Conservation (phyloP, 768 basidiomycete species). For the Sporobolomyces pararoseus region DNA sequence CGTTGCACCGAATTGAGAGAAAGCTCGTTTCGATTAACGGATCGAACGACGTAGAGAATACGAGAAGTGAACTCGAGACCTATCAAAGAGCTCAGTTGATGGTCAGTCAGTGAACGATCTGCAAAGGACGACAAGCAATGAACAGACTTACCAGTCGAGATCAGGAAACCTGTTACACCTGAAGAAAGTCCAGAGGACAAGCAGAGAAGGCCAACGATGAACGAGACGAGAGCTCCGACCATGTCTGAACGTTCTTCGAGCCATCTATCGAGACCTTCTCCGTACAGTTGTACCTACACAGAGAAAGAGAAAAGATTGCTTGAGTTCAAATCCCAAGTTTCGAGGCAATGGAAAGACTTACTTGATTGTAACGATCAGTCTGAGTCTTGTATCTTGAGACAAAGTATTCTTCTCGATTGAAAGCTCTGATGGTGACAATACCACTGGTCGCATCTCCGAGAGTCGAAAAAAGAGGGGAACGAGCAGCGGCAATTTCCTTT, state of each 20-base stretch:
- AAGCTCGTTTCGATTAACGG: constrained; percentile 48
- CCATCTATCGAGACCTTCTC: constrained; percentile 32
- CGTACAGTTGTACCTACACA: constrained; percentile 37
- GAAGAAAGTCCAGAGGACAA: constrained; percentile 21
- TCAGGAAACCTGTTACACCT: constrained; percentile 31
- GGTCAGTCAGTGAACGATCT: neutral
- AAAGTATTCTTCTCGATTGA: constrained; percentile 50
- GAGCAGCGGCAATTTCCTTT: constrained; percentile 31
- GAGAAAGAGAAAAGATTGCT: constrained; percentile 39
- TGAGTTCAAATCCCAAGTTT: neutral
- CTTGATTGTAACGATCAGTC: constrained; percentile 50
- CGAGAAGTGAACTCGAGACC: constrained; percentile 49
- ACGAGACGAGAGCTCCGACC: constrained; percentile 41
- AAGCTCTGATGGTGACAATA: constrained; percentile 51
- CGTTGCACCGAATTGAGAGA: constrained; percentile 53
- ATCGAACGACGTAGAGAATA: constrained; percentile 52
- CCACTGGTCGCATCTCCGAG: constrained; percentile 51
- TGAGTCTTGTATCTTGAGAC: constrained; percentile 47
- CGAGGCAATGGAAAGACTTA: constrained; percentile 32
- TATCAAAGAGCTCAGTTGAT: neutral
- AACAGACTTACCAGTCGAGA: constrained; percentile 36
- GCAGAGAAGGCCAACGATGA: constrained; percentile 32
- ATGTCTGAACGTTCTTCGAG: constrained; percentile 32
- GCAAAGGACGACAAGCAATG: neutral
- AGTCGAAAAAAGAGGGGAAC: constrained; percentile 51